phyloP scores from a whole-genome alignment of 2,329 filamentous ascomycete species.

The Penicillium italicum region DNA sequence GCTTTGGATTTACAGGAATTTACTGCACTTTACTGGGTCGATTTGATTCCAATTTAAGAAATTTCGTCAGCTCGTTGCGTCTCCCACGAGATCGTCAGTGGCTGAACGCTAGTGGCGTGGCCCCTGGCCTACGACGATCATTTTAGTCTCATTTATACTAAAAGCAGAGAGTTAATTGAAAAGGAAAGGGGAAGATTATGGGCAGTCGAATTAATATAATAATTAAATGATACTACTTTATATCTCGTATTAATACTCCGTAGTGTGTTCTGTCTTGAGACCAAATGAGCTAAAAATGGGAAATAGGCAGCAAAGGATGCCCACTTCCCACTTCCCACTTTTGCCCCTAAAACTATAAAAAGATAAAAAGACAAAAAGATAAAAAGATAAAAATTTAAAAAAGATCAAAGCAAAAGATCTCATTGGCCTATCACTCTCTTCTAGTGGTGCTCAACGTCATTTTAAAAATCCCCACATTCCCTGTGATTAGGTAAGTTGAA shows the following conservation, averaged over 20 bases:
- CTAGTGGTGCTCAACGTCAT: slow-evolving; percentile 10
- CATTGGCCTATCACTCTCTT: slow-evolving; percentile 13
- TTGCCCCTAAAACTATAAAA: too few relatives aligned
- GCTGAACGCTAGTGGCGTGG: slow-evolving; percentile 15
- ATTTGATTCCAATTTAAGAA: background rate
- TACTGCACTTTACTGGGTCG: background rate
- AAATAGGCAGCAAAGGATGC: too few relatives aligned
- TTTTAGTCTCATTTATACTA: too few relatives aligned
- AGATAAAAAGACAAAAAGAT: too few relatives aligned
- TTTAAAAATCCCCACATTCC: background rate
- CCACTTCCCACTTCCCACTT: too few relatives aligned
- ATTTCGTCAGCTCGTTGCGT: slow-evolving; percentile 3
- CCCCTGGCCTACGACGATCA: slow-evolving; percentile 17
- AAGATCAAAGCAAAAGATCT: background rate
- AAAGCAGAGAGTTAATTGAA: too few relatives aligned
- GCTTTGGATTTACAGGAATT: background rate
- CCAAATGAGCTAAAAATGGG: too few relatives aligned
- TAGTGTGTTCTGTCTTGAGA: too few relatives aligned
- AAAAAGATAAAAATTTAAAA: background rate
- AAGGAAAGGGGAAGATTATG: background rate
- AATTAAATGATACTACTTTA: too few relatives aligned
- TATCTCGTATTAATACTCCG: too few relatives aligned
- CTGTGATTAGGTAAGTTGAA: slow-evolving; percentile 2
- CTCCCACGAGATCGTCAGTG: slow-evolving; percentile 26
- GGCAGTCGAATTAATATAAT: too few relatives aligned